Percentiles rank a stretch among this genome's conserved stretches.
Evolutionary conservation across 345 rosid species (phyloP).

Genomic region (Noccaea caerulescens): DNA sequence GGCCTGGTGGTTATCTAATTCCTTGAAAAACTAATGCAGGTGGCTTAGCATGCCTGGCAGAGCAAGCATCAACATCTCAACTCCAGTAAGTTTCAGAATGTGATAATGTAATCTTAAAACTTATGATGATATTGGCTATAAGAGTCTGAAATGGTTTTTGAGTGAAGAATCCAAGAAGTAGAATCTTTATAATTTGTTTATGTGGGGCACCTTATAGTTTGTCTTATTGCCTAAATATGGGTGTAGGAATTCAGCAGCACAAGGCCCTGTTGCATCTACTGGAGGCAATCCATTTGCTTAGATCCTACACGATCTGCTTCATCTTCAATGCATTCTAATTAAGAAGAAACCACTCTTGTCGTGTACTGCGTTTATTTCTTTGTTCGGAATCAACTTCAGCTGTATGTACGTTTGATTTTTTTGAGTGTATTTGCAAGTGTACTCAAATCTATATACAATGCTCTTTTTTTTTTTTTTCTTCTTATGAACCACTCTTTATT

Average conservation of each 20-base stretch:
- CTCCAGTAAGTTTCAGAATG: slow-evolving; percentile 62
- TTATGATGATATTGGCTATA: slow-evolving; percentile 1
- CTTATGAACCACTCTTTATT: no score
- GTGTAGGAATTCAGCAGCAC: slow-evolving; percentile 64
- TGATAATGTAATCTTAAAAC: neutral
- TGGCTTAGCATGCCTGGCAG: slow-evolving; percentile 68
- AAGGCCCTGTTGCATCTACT: slow-evolving; percentile 73
- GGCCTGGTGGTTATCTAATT: neutral
- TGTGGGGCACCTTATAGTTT: neutral
- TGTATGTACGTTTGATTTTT: slow-evolving; percentile 12
- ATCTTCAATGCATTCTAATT: slow-evolving; percentile 14
- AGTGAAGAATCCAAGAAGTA: slow-evolving; percentile 6
- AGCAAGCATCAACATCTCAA: slow-evolving; percentile 63
- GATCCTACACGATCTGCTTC: slow-evolving; percentile 10
- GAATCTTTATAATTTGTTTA: neutral
- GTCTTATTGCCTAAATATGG: slow-evolving; percentile 14
- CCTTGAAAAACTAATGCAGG: slow-evolving; percentile 56
- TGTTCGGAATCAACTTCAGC: slow-evolving; percentile 20
- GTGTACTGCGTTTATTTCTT: slow-evolving; percentile 23
- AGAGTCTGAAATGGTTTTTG: slow-evolving; percentile 4
- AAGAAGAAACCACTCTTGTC: slow-evolving; percentile 22
- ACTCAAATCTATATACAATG: no score
- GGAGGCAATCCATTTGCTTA: slow-evolving; percentile 95
- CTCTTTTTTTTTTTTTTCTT: no score
- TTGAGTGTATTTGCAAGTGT: slow-evolving; percentile 26